Conservation (phyloP, 2,329 filamentous ascomycete species). For the Rhytidhysteron rufulum region DNA sequence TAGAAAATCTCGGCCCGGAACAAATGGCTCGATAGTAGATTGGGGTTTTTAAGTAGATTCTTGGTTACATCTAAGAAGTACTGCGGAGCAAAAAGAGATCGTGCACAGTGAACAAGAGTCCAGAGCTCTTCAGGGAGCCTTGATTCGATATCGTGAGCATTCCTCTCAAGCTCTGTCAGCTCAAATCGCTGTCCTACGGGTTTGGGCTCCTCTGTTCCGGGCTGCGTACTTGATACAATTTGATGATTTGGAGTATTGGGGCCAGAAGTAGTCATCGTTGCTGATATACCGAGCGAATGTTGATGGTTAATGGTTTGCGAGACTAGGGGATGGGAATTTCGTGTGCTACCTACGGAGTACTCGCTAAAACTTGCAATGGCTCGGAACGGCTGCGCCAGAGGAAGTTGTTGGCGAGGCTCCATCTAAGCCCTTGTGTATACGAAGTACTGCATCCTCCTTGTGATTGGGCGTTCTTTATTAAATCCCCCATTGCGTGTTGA, state of each 20-base stretch:
- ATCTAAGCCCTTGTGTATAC: too few relatives aligned
- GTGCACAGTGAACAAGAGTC: conserved; percentile 34
- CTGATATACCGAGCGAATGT: too few relatives aligned
- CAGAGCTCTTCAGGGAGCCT: conserved; percentile 32
- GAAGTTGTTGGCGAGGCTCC: too few relatives aligned
- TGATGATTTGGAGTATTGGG: conserved; percentile 2
- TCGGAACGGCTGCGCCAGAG: too few relatives aligned
- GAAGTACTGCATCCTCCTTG: too few relatives aligned
- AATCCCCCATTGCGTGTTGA: too few relatives aligned
- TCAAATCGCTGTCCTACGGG: conserved; percentile 15
- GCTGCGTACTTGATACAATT: not conserved
- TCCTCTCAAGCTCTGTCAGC: conserved; percentile 27
- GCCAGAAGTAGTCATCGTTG: too few relatives aligned
- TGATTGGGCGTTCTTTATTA: too few relatives aligned
- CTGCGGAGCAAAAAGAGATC: conserved; percentile 60
- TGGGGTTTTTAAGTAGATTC: conserved; percentile 74
- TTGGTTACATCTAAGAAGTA: conserved; percentile 66
- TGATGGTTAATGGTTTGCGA: too few relatives aligned
- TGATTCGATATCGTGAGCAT: conserved; percentile 15
- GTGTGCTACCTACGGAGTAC: too few relatives aligned
- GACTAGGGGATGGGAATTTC: too few relatives aligned
- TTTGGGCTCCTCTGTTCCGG: not conserved
- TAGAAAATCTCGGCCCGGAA: conserved; percentile 73
- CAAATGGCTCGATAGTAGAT: conserved; percentile 72
- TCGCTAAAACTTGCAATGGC: too few relatives aligned